These are phyloP conservation scores for Lactuca saligna DNA, from an alignment of 129 eudicot species.

Conservation along the genomic window DNA sequence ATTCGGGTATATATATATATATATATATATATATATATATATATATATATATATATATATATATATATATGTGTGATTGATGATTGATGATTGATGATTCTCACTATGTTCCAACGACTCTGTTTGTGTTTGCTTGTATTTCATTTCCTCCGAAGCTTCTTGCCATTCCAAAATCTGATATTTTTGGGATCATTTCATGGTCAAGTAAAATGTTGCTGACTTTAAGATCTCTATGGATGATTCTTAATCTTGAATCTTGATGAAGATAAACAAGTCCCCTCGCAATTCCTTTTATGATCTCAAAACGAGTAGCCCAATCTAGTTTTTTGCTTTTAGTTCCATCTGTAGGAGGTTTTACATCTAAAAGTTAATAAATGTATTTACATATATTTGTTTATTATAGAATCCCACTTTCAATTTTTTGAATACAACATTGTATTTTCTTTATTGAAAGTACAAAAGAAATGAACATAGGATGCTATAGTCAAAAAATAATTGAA, in stretches of 20 bases:
- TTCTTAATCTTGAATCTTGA: conserved; percentile 42
- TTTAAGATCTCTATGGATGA: conserved; percentile 37
- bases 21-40: not conserved
- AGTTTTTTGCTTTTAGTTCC: conserved; percentile 31
- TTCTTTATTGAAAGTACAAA: too few species aligned
- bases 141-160: conserved; percentile 50
- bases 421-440: too few species aligned
- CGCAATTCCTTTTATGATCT: conserved; percentile 48
- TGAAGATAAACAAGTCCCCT: conserved; percentile 55
- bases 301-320: conserved; percentile 46
- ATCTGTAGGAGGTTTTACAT: conserved; percentile 29
- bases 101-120: conserved; percentile 59
- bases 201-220: conserved; percentile 51
- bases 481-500: too few species aligned
- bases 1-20: not conserved
- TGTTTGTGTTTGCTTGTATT: conserved; percentile 45
- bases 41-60: not conserved
- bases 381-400: not conserved
- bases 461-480: too few species aligned
- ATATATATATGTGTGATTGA: not conserved
- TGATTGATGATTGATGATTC: not conserved
- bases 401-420: too few species aligned
- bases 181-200: conserved; percentile 51
- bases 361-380: not conserved
- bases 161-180: conserved; percentile 53